These are phyloP conservation scores for Sindora glabra DNA, from an alignment of 306 rosid species.

Conservation along the genomic window DNA sequence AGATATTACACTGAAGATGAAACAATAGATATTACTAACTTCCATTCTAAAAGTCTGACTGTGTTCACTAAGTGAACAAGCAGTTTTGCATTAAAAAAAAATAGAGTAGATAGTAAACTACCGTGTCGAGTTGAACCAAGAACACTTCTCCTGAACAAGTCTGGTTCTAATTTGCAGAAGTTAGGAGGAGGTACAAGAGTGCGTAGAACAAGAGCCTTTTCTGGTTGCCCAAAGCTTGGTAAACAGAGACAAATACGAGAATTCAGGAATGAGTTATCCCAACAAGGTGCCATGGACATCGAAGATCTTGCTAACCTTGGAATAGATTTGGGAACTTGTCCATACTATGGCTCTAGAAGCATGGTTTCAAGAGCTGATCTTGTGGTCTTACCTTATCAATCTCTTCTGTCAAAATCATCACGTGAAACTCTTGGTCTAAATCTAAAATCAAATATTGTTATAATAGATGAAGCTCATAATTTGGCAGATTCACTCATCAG, in stretches of 20 bases:
- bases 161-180: constrained; percentile 41
- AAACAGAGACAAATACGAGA: constrained; percentile 56
- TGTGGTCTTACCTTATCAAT: constrained; percentile 90
- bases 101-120: constrained; percentile 3
- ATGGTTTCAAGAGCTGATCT: constrained; percentile 76
- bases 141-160: constrained; percentile 20
- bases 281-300: constrained; percentile 76
- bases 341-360: constrained; percentile 92
- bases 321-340: constrained; percentile 69
- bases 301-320: constrained; percentile 93
- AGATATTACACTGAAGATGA: constrained; percentile 2
- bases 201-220: constrained; percentile 62
- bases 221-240: constrained; percentile 88
- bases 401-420: constrained; percentile 88
- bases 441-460: constrained; percentile 66
- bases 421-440: constrained; percentile 89
- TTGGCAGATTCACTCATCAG: constrained; percentile 89
- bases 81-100: background rate
- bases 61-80: background rate
- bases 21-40: background rate
- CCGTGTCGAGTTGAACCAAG: background rate
- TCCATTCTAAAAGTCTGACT: constrained; percentile 2
- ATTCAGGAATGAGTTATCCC: constrained; percentile 62
- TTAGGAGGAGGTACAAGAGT: constrained; percentile 42
- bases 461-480: constrained; percentile 94